phyloP scores from a whole-genome alignment of 2,329 filamentous ascomycete species.

The Trichoderma citrinoviride region DNA sequence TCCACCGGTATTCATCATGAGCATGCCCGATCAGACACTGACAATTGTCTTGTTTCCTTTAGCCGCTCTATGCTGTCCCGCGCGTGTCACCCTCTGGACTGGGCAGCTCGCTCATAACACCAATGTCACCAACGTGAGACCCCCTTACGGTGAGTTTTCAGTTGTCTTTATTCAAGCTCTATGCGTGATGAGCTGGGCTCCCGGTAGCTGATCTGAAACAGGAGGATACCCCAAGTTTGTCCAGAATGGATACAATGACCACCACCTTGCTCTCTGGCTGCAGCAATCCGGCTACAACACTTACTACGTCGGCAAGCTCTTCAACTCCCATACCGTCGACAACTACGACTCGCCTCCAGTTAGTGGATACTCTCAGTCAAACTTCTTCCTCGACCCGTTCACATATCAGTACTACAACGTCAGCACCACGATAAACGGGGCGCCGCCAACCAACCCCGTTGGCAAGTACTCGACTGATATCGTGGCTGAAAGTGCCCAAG shows the following conservation, averaged over 20 bases:
- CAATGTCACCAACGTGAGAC: conserved; percentile 59
- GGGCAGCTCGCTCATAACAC: conserved; percentile 68
- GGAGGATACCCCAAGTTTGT: conserved; percentile 63
- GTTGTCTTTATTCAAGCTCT: no score
- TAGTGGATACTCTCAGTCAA: conserved; percentile 57
- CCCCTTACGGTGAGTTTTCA: conserved; percentile 47
- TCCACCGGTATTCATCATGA: background rate
- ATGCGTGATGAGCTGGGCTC: no score
- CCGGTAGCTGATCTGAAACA: conserved; percentile 20
- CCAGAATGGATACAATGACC: conserved; percentile 60
- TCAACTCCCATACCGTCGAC: conserved; percentile 59
- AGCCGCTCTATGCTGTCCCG: conserved; percentile 65
- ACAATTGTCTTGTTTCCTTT: background rate
- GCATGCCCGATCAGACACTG: background rate
- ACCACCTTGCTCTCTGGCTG: conserved; percentile 70
- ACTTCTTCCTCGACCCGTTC: conserved; percentile 37
- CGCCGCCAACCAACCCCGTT: conserved; percentile 31
- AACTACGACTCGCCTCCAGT: conserved; percentile 61
- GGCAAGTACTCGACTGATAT: conserved; percentile 52
- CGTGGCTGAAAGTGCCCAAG: conserved; percentile 56
- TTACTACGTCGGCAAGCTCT: conserved; percentile 71
- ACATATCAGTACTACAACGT: conserved; percentile 48
- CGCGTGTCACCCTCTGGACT: conserved; percentile 63
- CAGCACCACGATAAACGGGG: conserved; percentile 35
- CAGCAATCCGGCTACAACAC: conserved; percentile 66